Percentiles rank a stretch among this genome's conserved stretches.
These are phyloP conservation scores for Scheffersomyces spartinae DNA, from an alignment of 805 yeast species.

Conservation along the genomic window DNA sequence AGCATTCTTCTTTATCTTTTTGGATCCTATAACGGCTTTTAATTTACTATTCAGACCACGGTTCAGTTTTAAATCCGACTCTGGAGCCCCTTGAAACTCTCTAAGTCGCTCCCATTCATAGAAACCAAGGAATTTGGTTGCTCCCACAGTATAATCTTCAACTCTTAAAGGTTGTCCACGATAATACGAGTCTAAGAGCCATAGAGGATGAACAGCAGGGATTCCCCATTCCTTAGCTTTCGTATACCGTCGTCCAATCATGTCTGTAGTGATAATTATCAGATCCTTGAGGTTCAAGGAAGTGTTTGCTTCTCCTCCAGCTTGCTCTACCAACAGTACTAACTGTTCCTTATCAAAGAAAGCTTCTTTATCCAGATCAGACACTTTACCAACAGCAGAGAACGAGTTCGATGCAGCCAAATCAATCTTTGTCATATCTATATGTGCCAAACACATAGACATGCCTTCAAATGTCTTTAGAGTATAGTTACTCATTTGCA, in stretches of 20 bases:
- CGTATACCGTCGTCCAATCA: constrained; percentile 38
- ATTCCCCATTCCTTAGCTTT: constrained; percentile 43
- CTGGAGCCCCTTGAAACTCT: constrained; percentile 24
- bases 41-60: constrained; percentile 4
- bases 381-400: constrained; percentile 31
- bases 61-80: constrained; percentile 12
- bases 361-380: constrained; percentile 8
- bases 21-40: constrained; percentile 3
- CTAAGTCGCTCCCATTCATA: constrained; percentile 9
- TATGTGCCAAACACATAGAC: constrained; percentile 16
- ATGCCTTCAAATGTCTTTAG: constrained; percentile 21
- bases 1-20: constrained; percentile 11
- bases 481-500: constrained; percentile 27
- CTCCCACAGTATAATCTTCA: constrained; percentile 31
- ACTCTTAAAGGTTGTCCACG: too few relatives aligned
- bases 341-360: constrained; percentile 19
- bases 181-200: constrained; percentile 40
- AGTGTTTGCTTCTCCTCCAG: constrained; percentile 43
- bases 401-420: constrained; percentile 35
- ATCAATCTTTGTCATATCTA: constrained; percentile 17
- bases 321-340: constrained; percentile 18
- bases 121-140: constrained; percentile 28
- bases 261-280: constrained; percentile 39
- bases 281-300: constrained; percentile 34
- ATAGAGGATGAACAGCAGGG: constrained; percentile 40